phyloP scores from a whole-genome alignment of 2,329 filamentous ascomycete genomes.

The Remersonia thermophila region DNA sequence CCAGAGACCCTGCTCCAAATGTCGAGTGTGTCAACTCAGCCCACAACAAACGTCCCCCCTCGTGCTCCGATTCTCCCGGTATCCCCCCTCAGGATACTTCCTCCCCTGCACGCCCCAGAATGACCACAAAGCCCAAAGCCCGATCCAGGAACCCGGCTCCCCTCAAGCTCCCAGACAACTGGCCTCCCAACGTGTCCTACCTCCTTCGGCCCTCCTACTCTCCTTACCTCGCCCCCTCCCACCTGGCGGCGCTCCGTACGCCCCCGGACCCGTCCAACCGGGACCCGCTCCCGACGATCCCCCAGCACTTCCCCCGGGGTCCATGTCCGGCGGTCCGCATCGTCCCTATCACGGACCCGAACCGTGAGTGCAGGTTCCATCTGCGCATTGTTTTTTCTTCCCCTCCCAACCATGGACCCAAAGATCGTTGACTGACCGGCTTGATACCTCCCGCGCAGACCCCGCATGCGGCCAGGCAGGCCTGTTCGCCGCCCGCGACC shows the following conservation, averaged over 20 bases:
- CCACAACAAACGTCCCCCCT: too few species aligned
- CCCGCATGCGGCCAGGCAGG: conserved; percentile 47
- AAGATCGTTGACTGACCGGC: not conserved
- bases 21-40: too few species aligned
- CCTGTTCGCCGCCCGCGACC: conserved; percentile 44
- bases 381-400: too few species aligned
- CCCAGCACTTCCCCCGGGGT: conserved; percentile 25
- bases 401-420: too few species aligned
- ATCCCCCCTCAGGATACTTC: too few species aligned
- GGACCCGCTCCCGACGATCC: conserved; percentile 20
- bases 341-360: conserved; percentile 34
- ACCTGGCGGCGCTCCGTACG: conserved; percentile 28
- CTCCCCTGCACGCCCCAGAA: too few species aligned
- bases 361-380: conserved; percentile 24
- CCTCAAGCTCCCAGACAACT: conserved; percentile 37
- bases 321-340: conserved; percentile 43
- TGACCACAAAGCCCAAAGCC: not conserved
- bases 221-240: conserved; percentile 29
- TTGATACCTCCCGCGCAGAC: conserved; percentile 20
- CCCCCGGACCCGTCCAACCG: conserved; percentile 11
- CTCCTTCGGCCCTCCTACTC: conserved; percentile 38
- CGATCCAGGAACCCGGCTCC: too few species aligned
- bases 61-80: too few species aligned
- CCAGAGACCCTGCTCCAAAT: too few species aligned
- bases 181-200: conserved; percentile 42